Evolutionary conservation across 2,329 filamentous ascomycete genomes (phyloP).

Genomic region (Claviceps sp.): DNA sequence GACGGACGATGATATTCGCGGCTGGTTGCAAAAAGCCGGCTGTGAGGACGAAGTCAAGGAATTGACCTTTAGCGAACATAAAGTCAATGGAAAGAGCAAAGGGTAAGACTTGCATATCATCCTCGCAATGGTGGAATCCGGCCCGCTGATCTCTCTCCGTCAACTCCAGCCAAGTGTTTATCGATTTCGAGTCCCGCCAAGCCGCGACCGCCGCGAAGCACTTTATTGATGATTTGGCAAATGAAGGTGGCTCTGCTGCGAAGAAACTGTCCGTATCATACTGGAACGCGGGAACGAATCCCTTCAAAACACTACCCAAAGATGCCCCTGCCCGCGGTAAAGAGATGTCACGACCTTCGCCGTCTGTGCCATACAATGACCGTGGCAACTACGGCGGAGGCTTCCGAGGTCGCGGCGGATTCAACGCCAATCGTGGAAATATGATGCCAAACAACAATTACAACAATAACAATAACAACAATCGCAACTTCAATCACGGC

Average conservation of each 20-base stretch:
- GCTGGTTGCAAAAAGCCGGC: conserved; percentile 67
- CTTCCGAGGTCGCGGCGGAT: conserved; percentile 38
- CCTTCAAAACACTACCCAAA: conserved; percentile 83
- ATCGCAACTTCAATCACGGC: conserved; percentile 27
- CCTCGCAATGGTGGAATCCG: not conserved
- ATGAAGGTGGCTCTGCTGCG: conserved; percentile 36
- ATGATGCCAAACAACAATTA: conserved; percentile 26
- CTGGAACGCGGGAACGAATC: conserved; percentile 65
- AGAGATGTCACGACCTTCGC: conserved; percentile 43
- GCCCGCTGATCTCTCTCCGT: not conserved
- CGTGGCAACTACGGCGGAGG: conserved; percentile 33
- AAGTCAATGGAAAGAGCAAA: conserved; percentile 98
- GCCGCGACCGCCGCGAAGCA: conserved; percentile 78
- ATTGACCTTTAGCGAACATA: conserved; percentile 94
- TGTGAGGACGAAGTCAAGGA: conserved; percentile 81
- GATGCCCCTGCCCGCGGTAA: conserved; percentile 57
- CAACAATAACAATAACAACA: conserved; percentile 26
- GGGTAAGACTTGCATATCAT: conserved; percentile 47
- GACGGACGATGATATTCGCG: conserved; percentile 86
- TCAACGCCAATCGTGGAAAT: conserved; percentile 29
- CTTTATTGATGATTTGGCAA: conserved; percentile 53
- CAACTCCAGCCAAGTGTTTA: conserved; percentile 52
- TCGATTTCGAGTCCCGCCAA: conserved; percentile 74
- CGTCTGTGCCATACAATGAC: conserved; percentile 34
- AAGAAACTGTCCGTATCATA: conserved; percentile 67